Percentiles rank a stretch among this genome's conserved stretches.
Conservation (phyloP, 129 eudicot genomes). For the Flaveria brownii region DNA sequence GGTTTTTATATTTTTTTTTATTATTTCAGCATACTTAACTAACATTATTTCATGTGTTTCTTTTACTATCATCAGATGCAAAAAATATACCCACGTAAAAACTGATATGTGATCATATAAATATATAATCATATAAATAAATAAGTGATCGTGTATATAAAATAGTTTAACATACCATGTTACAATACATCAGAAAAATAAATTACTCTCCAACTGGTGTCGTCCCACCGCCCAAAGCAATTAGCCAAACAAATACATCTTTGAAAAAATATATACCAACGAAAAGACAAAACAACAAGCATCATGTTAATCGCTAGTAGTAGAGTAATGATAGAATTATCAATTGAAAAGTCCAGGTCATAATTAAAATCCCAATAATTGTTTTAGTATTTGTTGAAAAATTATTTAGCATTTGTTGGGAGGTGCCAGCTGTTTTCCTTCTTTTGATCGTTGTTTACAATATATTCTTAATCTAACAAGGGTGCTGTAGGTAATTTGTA, state of each 20-base stretch:
- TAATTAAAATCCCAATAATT: not conserved
- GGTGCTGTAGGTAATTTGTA: not conserved
- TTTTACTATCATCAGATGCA: no score
- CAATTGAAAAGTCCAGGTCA: not conserved
- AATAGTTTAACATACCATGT: no score
- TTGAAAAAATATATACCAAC: not conserved
- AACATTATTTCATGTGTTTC: no score
- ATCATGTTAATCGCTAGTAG: not conserved
- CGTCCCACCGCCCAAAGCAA: conserved; percentile 3
- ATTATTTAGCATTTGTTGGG: conserved; percentile 7
- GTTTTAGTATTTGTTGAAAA: not conserved
- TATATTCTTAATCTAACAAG: not conserved
- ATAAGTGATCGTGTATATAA: no score
- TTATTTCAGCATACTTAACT: no score
- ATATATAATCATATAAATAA: no score
- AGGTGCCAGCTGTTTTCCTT: not conserved
- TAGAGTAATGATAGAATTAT: no score
- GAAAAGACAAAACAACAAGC: not conserved
- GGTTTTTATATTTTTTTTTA: no score
- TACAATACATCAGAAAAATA: no score
- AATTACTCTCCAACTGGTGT: not conserved
- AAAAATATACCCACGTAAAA: no score
- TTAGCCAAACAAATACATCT: not conserved
- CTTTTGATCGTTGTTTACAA: not conserved
- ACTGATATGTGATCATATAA: no score